Evolutionary conservation across 768 basidiomycete species (phyloP).

Genomic region (Lactifluus volemus): DNA sequence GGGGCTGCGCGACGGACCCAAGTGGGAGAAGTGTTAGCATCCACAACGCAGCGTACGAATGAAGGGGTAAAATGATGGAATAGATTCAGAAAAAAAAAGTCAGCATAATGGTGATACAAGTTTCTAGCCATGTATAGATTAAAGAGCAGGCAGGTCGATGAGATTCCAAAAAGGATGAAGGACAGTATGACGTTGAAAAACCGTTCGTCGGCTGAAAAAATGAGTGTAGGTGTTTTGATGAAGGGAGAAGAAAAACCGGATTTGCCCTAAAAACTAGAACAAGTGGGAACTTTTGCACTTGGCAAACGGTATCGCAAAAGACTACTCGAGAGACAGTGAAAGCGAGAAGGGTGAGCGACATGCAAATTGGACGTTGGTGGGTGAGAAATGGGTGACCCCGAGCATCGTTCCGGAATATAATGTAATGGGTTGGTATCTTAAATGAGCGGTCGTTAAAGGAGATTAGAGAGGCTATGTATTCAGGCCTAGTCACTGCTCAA

Average conservation of each 20-base stretch:
- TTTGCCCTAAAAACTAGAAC: neutral
- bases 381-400: slow-evolving; percentile 20
- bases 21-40: slow-evolving; percentile 93
- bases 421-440: slow-evolving; percentile 16
- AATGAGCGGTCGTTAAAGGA: slow-evolving; percentile 11
- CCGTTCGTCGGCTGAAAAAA: slow-evolving; percentile 10
- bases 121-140: slow-evolving; percentile 24
- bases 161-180: slow-evolving; percentile 13
- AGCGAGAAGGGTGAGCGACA: slow-evolving; percentile 8
- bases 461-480: slow-evolving; percentile 22
- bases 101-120: slow-evolving; percentile 28
- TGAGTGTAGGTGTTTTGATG: slow-evolving; percentile 15
- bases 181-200: slow-evolving; percentile 15
- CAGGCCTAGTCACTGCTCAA: slow-evolving; percentile 31
- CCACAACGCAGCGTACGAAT: slow-evolving; percentile 80
- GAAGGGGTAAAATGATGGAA: slow-evolving; percentile 2
- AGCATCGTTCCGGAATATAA: slow-evolving; percentile 20
- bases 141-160: slow-evolving; percentile 22
- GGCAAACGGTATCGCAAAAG: slow-evolving; percentile 21
- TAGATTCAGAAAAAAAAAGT: slow-evolving; percentile 7
- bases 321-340: slow-evolving; percentile 13
- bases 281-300: slow-evolving; percentile 8
- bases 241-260: slow-evolving; percentile 3
- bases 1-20: slow-evolving; percentile 93
- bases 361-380: slow-evolving; percentile 18